Evolutionary conservation across 2,329 filamentous ascomycete genomes (phyloP).

Genomic region (Rutstroemia sp.): DNA sequence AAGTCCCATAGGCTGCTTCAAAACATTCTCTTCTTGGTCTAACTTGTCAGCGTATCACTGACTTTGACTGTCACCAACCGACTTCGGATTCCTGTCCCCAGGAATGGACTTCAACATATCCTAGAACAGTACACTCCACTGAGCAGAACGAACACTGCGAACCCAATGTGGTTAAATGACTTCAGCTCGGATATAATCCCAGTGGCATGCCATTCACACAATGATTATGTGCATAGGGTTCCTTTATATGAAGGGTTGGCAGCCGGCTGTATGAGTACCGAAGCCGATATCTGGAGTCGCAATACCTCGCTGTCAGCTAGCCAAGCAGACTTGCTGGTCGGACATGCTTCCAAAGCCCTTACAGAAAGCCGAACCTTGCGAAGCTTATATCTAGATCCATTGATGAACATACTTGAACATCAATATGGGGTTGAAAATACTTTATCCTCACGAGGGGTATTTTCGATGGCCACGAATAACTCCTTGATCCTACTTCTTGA

Average conservation of each 20-base stretch:
- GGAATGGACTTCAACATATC: background rate
- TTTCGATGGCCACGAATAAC: slow-evolving; percentile 7
- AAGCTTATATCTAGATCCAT: slow-evolving; percentile 51
- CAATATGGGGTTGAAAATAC: slow-evolving; percentile 32
- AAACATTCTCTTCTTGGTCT: background rate
- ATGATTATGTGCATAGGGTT: slow-evolving; percentile 47
- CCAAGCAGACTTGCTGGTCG: slow-evolving; percentile 46
- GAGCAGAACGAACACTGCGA: background rate
- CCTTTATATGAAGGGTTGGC: slow-evolving; percentile 44
- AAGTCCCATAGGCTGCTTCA: background rate
- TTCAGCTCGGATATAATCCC: background rate
- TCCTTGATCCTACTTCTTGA: slow-evolving; percentile 40
- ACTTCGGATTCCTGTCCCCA: background rate
- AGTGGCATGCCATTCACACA: slow-evolving; percentile 35
- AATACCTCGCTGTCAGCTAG: slow-evolving; percentile 29
- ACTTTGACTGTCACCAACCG: background rate
- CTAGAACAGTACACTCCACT: background rate
- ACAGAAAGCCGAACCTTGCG: slow-evolving; percentile 45
- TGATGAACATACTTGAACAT: slow-evolving; percentile 46
- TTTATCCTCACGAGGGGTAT: slow-evolving; percentile 11
- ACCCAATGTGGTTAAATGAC: background rate
- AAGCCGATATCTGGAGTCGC: slow-evolving; percentile 43
- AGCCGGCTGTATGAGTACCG: slow-evolving; percentile 48
- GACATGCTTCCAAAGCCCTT: slow-evolving; percentile 46
- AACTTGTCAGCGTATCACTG: background rate